These are phyloP conservation scores for Phytophthora pseudosyringae DNA, from an alignment of 352 stramenopile species.

Conservation along the genomic window DNA sequence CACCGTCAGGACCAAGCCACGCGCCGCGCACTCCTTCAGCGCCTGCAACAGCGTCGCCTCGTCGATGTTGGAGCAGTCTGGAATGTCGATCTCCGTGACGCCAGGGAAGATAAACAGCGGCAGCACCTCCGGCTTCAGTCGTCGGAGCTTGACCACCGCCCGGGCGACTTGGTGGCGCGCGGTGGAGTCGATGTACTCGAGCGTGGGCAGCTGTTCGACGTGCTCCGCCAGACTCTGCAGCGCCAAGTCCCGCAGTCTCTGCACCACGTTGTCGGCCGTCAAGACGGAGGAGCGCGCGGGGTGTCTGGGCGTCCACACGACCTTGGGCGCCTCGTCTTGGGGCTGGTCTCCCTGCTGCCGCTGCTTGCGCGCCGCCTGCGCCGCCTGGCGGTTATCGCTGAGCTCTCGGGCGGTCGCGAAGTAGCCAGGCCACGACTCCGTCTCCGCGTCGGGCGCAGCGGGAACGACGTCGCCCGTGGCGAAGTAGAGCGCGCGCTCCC, in stretches of 20 bases:
- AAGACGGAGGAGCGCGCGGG: conserved; percentile 55
- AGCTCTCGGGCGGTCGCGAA: conserved; percentile 72
- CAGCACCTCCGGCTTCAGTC: conserved; percentile 72
- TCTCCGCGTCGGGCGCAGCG: conserved; percentile 2
- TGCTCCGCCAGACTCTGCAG: conserved; percentile 64
- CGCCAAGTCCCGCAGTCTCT: conserved; percentile 59
- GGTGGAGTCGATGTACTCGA: conserved; percentile 74
- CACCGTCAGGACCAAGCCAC: conserved; percentile 55
- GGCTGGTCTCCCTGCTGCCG: conserved; percentile 39
- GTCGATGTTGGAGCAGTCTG: conserved; percentile 84
- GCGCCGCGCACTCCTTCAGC: conserved; percentile 56
- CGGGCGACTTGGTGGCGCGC: conserved; percentile 67
- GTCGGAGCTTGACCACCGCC: conserved; percentile 59
- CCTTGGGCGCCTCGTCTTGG: conserved; percentile 12
- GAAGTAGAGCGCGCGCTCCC: conserved; percentile 58
- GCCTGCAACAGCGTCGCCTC: conserved; percentile 62
- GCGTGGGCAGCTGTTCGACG: conserved; percentile 69
- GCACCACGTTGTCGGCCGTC: conserved; percentile 54
- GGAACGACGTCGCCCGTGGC: conserved; percentile 45
- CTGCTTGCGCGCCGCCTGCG: conserved; percentile 63
- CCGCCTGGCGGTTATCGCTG: conserved; percentile 62
- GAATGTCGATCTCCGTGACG: conserved; percentile 82
- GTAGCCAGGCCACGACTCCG: conserved; percentile 81
- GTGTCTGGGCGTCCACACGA: conserved; percentile 61
- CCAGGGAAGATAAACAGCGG: conserved; percentile 85